phyloP scores from a whole-genome alignment of 176 grass and related monocot genomes.

The Tuctoria greenei region DNA sequence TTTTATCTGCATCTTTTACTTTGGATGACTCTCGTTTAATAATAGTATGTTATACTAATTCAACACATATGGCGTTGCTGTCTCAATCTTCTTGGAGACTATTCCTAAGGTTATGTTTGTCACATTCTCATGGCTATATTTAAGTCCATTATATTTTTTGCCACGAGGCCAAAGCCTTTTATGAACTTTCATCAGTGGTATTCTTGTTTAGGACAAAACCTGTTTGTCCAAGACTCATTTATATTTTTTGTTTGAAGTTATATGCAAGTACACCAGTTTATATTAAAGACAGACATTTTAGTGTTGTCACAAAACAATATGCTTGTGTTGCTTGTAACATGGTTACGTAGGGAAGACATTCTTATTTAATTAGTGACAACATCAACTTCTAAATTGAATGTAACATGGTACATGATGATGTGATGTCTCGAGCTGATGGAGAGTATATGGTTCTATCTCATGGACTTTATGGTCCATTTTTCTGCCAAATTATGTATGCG shows the following conservation, averaged over 20 bases:
- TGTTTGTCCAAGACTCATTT: not conserved
- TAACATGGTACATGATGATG: too few relatives aligned
- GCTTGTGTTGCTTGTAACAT: not conserved
- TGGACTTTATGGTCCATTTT: constrained; percentile 1
- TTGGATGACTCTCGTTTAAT: constrained; percentile 2
- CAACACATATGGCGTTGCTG: not conserved
- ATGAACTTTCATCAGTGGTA: not conserved
- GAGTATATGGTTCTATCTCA: not conserved
- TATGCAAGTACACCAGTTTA: not conserved
- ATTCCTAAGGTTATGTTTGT: not conserved
- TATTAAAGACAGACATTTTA: not conserved
- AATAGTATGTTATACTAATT: constrained; percentile 17
- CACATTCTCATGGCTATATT: not conserved
- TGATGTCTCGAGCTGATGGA: not conserved
- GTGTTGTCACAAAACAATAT: not conserved
- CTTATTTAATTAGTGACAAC: not conserved
- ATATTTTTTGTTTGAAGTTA: not conserved
- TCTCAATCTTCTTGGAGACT: not conserved
- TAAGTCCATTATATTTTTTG: not conserved
- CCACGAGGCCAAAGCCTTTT: too few relatives aligned
- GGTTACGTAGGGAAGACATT: not conserved
- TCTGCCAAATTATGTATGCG: not conserved
- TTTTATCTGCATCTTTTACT: constrained; percentile 18
- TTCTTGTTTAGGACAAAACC: not conserved
- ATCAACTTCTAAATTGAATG: not conserved